Evolutionary conservation across 768 basidiomycete species (phyloP), one percentile per base, ranked within the genome.

Genomic region (Gyrodon lividus): DNA sequence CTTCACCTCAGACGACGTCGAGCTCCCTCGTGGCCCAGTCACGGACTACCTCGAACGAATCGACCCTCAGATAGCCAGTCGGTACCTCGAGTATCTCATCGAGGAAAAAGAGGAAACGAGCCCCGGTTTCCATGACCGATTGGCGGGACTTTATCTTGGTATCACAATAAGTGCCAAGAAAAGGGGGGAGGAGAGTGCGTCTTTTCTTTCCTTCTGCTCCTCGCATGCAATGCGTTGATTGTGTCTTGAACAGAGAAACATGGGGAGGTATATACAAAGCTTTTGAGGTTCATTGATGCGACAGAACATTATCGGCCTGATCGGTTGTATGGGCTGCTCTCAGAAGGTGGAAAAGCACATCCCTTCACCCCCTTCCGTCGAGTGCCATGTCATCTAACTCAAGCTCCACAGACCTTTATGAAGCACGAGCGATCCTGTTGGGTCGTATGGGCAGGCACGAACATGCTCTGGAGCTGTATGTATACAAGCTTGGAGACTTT

Each of bases 1-100:
- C 37, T 99, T 98, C 64, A 92, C 87, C 2, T 93, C 95, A 0
- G 96, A 98, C 62, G 94, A 98, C 51, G 89, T 89, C 6, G 93
- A 96, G 52, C 78, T 98, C 16, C 94, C 97, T 19, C 81, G 85
- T 2, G 75, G 79, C 28, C 76, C 76, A 0, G 92, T 97, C 4
- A 83, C 86, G 10, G 78, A 85, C 51, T 93, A 86, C 66, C 78
- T 99, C 20, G 87, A 92, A 55, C 73, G 72, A 24, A 75, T 94
- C 30, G 81, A 87, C 56, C 81, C 77, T 3, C 71, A 75, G n/a
- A 68, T 92, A 16, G 92, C 88, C 59, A 74, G 81, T 2, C 79
- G 82, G 8, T 98, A 90, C 68, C 77, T 98, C 7, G 95, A 97
- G 66, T 91, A 85, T 59, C 74, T 97, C 40, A 87, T 97, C 38